A percentile compares a stretch with the other conserved stretches of the same genome.
These are phyloP conservation scores for Arabidopsis thaliana DNA, from an alignment of 345 rosid species.

Conservation along the genomic window TAIR10.1 NC_003071.7:7967001-7967500, in stretches of 20 bases:
- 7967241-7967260: not conserved
- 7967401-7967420: slow-evolving; percentile 94
- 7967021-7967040: slow-evolving; percentile 85
- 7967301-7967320: slow-evolving; percentile 10
- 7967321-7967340: slow-evolving; percentile 73
- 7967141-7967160: not conserved
- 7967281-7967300: not conserved
- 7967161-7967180: not conserved
- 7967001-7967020: slow-evolving; percentile 87
- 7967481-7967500: not conserved
- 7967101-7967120: slow-evolving; percentile 16
- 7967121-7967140: slow-evolving; percentile 18
- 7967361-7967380: slow-evolving; percentile 85
- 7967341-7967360: slow-evolving; percentile 76
- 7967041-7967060: slow-evolving; percentile 98
- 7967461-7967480: not conserved
- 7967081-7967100: slow-evolving; percentile 71
- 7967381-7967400: slow-evolving; percentile 96
- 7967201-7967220: not conserved
- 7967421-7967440: slow-evolving; percentile 52
- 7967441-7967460: slow-evolving; percentile 14
- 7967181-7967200: not conserved
- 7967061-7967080: slow-evolving; percentile 86
- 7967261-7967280: not conserved
- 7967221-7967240: not conserved